Percentiles rank a stretch among this genome's conserved stretches.
Conservation (phyloP, 2,329 filamentous ascomycete species). For the Aspergillus calidoustus region DNA sequence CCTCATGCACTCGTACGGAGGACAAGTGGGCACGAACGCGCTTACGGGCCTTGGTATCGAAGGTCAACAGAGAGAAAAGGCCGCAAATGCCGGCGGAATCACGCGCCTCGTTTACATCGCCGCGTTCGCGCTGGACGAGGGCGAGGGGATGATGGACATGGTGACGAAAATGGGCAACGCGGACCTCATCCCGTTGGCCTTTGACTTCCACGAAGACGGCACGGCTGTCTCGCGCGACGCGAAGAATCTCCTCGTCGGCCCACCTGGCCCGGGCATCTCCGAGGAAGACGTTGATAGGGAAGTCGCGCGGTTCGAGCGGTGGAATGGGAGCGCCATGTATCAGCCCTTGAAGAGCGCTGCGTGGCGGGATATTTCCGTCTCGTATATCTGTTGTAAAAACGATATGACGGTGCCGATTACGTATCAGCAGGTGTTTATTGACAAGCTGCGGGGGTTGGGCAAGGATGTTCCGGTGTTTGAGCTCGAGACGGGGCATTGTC, state of each 20-base stretch:
- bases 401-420: slow-evolving; percentile 12
- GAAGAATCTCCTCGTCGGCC: background rate
- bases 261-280: background rate
- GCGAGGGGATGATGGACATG: slow-evolving; percentile 8
- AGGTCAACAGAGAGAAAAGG: background rate
- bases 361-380: slow-evolving; percentile 9
- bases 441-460: background rate
- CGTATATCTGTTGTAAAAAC: slow-evolving; percentile 2
- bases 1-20: slow-evolving; percentile 20
- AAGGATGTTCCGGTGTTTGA: background rate
- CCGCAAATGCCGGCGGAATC: background rate
- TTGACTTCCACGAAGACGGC: slow-evolving; percentile 11
- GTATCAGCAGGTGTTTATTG: slow-evolving; percentile 15
- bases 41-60: background rate
- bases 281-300: slow-evolving; percentile 7
- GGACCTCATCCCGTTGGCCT: slow-evolving; percentile 5
- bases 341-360: background rate
- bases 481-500: slow-evolving; percentile 12
- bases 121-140: slow-evolving; percentile 4
- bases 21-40: slow-evolving; percentile 15
- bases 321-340: slow-evolving; percentile 16
- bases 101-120: background rate
- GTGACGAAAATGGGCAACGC: slow-evolving; percentile 7
- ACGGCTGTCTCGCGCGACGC: slow-evolving; percentile 4
- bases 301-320: slow-evolving; percentile 1